Evolutionary conservation across 352 stramenopile species (phyloP).

Genomic region (Globisporangium spiculum): DNA sequence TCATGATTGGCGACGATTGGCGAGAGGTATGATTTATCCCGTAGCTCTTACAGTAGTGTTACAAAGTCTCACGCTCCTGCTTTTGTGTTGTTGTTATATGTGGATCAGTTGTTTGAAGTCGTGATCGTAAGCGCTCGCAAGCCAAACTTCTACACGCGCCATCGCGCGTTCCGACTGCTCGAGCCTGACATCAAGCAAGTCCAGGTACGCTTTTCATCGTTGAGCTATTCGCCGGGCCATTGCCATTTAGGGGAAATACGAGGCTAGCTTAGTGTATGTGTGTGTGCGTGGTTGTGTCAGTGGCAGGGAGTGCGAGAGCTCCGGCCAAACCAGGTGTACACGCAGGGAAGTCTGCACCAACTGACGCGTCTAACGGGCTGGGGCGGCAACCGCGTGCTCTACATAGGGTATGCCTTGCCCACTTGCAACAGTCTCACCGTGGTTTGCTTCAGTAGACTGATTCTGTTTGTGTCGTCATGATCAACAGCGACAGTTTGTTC

Average conservation of each 20-base stretch:
- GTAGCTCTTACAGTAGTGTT: background rate
- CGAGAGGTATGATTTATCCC: constrained; percentile 31
- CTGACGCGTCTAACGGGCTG: constrained; percentile 61
- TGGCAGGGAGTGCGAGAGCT: constrained; percentile 70
- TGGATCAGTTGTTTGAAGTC: constrained; percentile 80
- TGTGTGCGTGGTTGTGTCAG: constrained; percentile 19
- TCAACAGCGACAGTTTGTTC: constrained; percentile 87
- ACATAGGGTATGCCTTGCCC: constrained; percentile 78
- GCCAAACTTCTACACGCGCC: constrained; percentile 90
- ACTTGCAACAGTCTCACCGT: background rate
- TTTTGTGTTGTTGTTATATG: background rate
- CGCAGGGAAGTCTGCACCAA: constrained; percentile 70
- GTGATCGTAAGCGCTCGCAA: constrained; percentile 90
- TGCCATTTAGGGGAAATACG: too few relatives aligned
- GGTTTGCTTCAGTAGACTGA: background rate
- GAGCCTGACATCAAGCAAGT: constrained; percentile 65
- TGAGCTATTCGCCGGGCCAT: background rate
- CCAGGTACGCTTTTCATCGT: constrained; percentile 24
- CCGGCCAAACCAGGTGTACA: constrained; percentile 68
- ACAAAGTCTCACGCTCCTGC: background rate
- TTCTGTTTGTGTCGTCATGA: background rate
- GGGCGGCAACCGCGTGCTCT: constrained; percentile 83
- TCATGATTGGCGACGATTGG: constrained; percentile 91
- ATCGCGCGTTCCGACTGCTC: constrained; percentile 73
- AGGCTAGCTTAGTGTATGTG: background rate